Percentiles rank a stretch among this genome's conserved stretches.
Conservation (phyloP, 805 yeast genomes). For the Henningerozyma blattae region DNA sequence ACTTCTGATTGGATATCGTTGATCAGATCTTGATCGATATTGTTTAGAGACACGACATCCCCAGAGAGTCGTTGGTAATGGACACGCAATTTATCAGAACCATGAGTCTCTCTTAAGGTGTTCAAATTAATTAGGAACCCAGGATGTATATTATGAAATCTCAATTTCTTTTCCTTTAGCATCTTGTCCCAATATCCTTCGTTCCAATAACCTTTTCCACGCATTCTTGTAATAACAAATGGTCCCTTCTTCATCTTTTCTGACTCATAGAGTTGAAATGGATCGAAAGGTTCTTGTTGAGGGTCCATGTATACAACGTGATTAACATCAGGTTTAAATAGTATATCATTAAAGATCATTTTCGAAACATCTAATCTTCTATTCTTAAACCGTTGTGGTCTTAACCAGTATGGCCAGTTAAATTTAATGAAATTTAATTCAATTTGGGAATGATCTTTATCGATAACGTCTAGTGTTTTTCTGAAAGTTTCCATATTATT, state of each 20-base stretch:
- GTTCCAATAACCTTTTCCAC: constrained; percentile 80
- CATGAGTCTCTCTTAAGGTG: constrained; percentile 48
- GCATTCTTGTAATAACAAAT: constrained; percentile 67
- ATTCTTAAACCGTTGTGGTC: constrained; percentile 65
- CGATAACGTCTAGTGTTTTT: constrained; percentile 36
- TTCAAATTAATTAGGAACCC: constrained; percentile 69
- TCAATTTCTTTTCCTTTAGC: constrained; percentile 38
- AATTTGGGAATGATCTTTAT: constrained; percentile 3
- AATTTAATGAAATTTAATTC: constrained; percentile 55
- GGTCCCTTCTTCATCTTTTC: constrained; percentile 25
- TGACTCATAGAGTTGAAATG: constrained; percentile 46
- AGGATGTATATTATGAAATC: constrained; percentile 74
- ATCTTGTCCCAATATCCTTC: constrained; percentile 77
- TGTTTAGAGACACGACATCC: constrained; percentile 69
- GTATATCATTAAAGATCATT: constrained; percentile 71
- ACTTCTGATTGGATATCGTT: constrained; percentile 64
- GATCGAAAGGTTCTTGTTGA: constrained; percentile 56
- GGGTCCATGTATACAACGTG: constrained; percentile 75
- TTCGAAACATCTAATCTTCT: constrained; percentile 84
- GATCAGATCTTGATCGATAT: constrained; percentile 89
- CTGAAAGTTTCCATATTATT: constrained; percentile 29
- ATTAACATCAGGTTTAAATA: constrained; percentile 69
- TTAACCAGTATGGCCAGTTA: constrained; percentile 88
- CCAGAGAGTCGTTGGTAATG: constrained; percentile 76
- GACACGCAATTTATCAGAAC: constrained; percentile 71